A percentile compares a stretch with the other conserved stretches of the same genome.
Evolutionary conservation across 495 filamentous ascomycete genomes (phyloP).

Genomic region (Penicillium mononematosum): DNA sequence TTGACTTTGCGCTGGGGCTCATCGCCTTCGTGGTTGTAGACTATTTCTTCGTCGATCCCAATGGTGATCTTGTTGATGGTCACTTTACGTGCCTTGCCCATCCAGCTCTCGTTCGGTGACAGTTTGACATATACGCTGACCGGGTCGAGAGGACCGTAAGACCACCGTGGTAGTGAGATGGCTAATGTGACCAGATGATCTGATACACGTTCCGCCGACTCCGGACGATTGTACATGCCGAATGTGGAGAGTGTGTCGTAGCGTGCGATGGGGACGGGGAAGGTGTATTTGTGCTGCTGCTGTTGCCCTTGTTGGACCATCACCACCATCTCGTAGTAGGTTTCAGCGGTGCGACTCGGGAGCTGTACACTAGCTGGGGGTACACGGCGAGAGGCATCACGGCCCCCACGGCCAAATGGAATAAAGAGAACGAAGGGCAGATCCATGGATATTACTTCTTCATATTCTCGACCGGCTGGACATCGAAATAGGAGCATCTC

Average conservation of each 20-base stretch:
- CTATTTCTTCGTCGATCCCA: constrained; percentile 93
- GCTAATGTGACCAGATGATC: constrained; percentile 91
- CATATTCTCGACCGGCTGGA: constrained; percentile 74
- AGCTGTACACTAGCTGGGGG: constrained; percentile 91
- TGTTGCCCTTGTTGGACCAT: constrained; percentile 86
- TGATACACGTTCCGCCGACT: constrained; percentile 76
- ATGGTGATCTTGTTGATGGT: constrained; percentile 93
- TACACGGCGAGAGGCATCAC: constrained; percentile 82
- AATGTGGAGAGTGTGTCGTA: constrained; percentile 98
- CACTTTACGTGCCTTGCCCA: constrained; percentile 84
- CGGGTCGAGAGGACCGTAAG: constrained; percentile 91
- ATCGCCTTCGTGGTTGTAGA: constrained; percentile 97
- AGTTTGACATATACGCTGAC: constrained; percentile 94
- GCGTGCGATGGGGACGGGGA: constrained; percentile 84
- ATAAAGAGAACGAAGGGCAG: constrained; percentile 96
- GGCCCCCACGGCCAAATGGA: constrained; percentile 84
- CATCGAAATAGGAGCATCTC: constrained; percentile 92
- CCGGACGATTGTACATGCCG: constrained; percentile 98
- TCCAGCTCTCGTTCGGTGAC: constrained; percentile 86
- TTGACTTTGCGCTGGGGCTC: constrained; percentile 91
- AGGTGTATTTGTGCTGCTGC: constrained; percentile 84
- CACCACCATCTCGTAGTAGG: constrained; percentile 94
- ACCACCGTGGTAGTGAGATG: constrained; percentile 91
- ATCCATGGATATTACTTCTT: constrained; percentile 94
- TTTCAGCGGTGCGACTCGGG: constrained; percentile 88